phyloP scores from a whole-genome alignment of 2,329 filamentous ascomycete species.

The Neonectria ditissima region DNA sequence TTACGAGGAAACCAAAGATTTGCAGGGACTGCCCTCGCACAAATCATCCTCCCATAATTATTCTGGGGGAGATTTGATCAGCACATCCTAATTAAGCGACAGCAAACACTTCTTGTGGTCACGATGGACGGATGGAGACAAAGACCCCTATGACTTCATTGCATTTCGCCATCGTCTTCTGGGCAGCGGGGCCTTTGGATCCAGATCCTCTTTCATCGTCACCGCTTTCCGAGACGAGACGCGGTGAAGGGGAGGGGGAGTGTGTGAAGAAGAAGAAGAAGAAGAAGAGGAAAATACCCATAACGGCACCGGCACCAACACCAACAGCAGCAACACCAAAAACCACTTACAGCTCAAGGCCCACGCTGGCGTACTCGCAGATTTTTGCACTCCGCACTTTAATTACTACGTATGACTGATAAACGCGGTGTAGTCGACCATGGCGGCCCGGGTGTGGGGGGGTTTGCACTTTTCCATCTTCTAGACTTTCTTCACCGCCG shows the following conservation, averaged over 20 bases:
- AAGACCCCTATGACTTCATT: conserved; percentile 50
- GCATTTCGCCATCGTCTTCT: conserved; percentile 26
- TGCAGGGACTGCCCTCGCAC: conserved; percentile 10
- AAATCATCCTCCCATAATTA: conserved; percentile 13
- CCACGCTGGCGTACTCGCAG: conserved; percentile 25
- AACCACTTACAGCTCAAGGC: conserved; percentile 6
- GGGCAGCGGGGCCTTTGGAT: conserved; percentile 18
- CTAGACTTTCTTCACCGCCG: conserved; percentile 30
- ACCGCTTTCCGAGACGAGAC: conserved; percentile 39
- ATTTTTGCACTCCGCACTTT: conserved; percentile 12
- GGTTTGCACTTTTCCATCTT: conserved; percentile 12
- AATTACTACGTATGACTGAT: conserved; percentile 27
- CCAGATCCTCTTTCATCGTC: conserved; percentile 21
- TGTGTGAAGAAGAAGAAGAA: neutral
- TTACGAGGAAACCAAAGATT: conserved; percentile 10
- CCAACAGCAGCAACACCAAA: conserved; percentile 1
- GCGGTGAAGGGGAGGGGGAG: conserved; percentile 34
- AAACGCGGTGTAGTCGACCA: conserved; percentile 27
- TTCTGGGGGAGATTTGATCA: conserved; percentile 27
- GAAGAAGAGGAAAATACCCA: neutral
- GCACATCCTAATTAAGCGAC: conserved; percentile 2
- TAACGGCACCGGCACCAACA: conserved; percentile 1
- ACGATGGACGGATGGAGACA: conserved; percentile 33
- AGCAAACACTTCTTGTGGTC: conserved; percentile 14
- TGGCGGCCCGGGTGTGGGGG: conserved; percentile 23